phyloP scores from a whole-genome alignment of 2,329 filamentous ascomycete species.

The Aspergillus aculeatus region DNA sequence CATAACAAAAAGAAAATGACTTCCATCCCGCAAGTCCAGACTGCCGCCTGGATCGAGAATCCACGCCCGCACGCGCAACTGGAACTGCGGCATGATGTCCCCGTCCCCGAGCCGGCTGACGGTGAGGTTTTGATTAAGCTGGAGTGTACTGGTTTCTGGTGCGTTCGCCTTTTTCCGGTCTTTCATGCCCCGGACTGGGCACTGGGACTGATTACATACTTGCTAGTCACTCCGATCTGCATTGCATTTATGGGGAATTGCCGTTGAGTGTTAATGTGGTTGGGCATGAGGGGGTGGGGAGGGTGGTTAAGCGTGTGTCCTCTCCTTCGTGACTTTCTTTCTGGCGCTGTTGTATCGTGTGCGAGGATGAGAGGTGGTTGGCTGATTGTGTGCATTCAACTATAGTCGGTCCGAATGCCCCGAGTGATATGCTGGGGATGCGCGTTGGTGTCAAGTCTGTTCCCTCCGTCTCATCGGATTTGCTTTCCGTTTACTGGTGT shows the following conservation, averaged over 20 bases:
- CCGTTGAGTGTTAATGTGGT: conserved; percentile 37
- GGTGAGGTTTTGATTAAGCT: conserved; percentile 42
- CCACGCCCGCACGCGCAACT: conserved; percentile 36
- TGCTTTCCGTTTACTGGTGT: no score
- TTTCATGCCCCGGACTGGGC: no score
- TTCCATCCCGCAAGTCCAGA: background rate
- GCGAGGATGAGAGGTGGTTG: no score
- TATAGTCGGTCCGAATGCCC: no score
- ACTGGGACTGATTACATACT: no score
- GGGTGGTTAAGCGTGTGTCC: conserved; percentile 16
- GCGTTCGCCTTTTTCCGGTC: background rate
- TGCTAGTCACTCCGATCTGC: conserved; percentile 39
- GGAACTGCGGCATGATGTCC: conserved; percentile 34
- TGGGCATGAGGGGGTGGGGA: conserved; percentile 42
- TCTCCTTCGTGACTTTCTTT: no score
- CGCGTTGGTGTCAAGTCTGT: no score
- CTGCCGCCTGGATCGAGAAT: conserved; percentile 23
- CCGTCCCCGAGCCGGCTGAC: conserved; percentile 31
- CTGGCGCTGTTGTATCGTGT: no score
- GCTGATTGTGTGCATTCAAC: no score
- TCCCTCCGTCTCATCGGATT: no score
- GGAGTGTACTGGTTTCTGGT: conserved; percentile 42
- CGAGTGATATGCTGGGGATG: no score
- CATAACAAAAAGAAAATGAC: no score
- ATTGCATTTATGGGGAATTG: conserved; percentile 35